A percentile compares a stretch with the other conserved stretches of the same genome.
Conservation (phyloP, 345 rosid species). For the Boechera stricta region DNA sequence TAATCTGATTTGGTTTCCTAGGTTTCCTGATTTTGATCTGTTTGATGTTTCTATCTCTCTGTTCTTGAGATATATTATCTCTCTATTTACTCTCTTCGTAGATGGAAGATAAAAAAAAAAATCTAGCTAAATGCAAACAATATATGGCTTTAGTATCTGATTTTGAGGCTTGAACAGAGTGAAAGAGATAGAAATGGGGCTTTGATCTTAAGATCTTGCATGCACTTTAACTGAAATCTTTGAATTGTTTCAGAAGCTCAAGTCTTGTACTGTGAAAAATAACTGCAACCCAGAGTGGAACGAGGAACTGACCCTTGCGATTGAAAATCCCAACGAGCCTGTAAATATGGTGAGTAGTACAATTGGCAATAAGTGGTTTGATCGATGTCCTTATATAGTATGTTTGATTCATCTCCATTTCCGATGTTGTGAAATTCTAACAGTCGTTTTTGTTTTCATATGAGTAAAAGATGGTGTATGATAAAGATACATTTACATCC, state of each 20-base stretch:
- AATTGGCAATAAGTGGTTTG: neutral
- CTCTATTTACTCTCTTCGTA: neutral
- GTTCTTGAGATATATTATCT: slow-evolving; percentile 7
- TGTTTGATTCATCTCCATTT: too few species aligned
- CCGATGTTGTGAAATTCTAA: too few species aligned
- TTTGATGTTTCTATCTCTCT: slow-evolving; percentile 6
- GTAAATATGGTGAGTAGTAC: slow-evolving; percentile 59
- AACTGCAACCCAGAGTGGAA: slow-evolving; percentile 89
- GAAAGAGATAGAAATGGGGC: neutral
- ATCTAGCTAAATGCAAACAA: too few species aligned
- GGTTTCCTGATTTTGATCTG: neutral
- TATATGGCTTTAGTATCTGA: neutral
- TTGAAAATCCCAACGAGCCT: slow-evolving; percentile 51
- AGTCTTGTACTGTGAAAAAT: slow-evolving; percentile 63
- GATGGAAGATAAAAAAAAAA: too few species aligned
- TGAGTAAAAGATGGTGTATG: slow-evolving; percentile 64
- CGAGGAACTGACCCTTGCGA: slow-evolving; percentile 72
- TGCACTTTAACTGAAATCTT: neutral
- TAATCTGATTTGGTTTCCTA: slow-evolving; percentile 8
- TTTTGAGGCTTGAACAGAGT: neutral
- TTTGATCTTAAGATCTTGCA: neutral
- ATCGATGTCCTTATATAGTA: neutral
- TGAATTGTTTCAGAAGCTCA: slow-evolving; percentile 59
- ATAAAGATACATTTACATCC: slow-evolving; percentile 67
- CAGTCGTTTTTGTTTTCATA: neutral